Base-by-base conservation (phyloP, 306 rosid genomes). In the Pyrus pyrifolia region DNA sequence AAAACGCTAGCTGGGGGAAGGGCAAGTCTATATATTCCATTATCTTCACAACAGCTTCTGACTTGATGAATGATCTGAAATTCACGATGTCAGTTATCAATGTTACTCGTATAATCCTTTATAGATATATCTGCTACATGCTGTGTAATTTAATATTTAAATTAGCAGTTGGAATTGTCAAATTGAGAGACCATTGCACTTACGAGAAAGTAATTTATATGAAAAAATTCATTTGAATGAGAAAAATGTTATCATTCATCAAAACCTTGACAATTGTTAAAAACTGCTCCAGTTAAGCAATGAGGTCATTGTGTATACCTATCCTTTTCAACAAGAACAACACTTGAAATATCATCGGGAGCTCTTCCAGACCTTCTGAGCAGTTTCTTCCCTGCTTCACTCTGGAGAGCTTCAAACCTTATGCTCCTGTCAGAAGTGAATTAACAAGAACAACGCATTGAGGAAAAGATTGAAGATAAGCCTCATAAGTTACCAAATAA, bases 301-400 rank as follows among this genome's bases (percentile, higher is more conserved):
- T 21, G 6, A 69, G 55, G 2, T 18, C 59, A 73, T 72, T 25
- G 66, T 62, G 64, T 45, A 8, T 73, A 89, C 98, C 98, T 85
- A 25, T 90, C 88, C 57, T 75, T 85, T 69, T 90, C 96, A 77
- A 94, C 98, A 42, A 94, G 95, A 3, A 94, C 97, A 77, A 94
- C 98, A 78, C 97, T 94, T 21, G 98, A 94, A 75, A 94, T 90
- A 78, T 94, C 98, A 85, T 94, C 93, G 69, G 98, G 96, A 62
- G 91, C 93, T 88, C 96, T 92, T 80, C 98, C 97, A 0, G 97
- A 94, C 82, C 98, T 94, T 83, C 78, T 73, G 22, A 94, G 89
- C 77, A 94, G 84, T 76, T 84, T 86, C 86, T 84, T 90, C 67
- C 98, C 98, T 0, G 90, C 92, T 72, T 94, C 98, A 72, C 98